Percentiles rank a stretch among this genome's conserved stretches.
These are phyloP conservation scores for Chaetomium sp. DNA, from an alignment of 2,329 filamentous ascomycete genomes.

Conservation along the genomic window DNA sequence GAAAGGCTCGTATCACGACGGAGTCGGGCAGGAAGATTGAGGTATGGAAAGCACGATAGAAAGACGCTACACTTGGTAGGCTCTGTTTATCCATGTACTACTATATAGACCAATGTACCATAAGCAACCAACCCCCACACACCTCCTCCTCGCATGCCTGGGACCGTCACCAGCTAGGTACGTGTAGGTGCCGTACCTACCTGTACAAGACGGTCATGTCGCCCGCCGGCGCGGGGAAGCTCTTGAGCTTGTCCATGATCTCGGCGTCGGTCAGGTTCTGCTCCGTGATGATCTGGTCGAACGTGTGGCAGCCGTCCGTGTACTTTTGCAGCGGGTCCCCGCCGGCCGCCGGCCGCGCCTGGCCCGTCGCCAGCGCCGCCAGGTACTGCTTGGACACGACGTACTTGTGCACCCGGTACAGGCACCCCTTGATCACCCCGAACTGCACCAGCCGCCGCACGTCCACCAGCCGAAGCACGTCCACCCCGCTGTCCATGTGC, in stretches of 20 bases:
- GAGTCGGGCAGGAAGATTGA: background rate
- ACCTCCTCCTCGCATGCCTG: too few species aligned
- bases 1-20: background rate
- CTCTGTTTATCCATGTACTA: background rate
- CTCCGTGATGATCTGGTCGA: conserved; percentile 83
- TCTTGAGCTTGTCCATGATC: conserved; percentile 68
- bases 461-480: conserved; percentile 75
- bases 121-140: background rate
- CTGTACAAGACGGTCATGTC: conserved; percentile 54
- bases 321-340: conserved; percentile 64
- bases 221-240: conserved; percentile 53
- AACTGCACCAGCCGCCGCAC: conserved; percentile 92
- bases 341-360: conserved; percentile 45
- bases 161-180: too few species aligned
- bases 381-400: conserved; percentile 70
- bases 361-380: conserved; percentile 57
- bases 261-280: conserved; percentile 69
- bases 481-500: conserved; percentile 66
- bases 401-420: conserved; percentile 93
- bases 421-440: conserved; percentile 89
- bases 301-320: conserved; percentile 72
- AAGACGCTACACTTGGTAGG: background rate
- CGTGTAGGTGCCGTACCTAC: too few species aligned
- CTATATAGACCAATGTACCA: conserved; percentile 4
- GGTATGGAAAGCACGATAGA: too few species aligned